Evolutionary conservation across 2,329 filamentous ascomycete species (phyloP), one percentile per base, ranked within the genome.

Genomic region (Apiospora marii): DNA sequence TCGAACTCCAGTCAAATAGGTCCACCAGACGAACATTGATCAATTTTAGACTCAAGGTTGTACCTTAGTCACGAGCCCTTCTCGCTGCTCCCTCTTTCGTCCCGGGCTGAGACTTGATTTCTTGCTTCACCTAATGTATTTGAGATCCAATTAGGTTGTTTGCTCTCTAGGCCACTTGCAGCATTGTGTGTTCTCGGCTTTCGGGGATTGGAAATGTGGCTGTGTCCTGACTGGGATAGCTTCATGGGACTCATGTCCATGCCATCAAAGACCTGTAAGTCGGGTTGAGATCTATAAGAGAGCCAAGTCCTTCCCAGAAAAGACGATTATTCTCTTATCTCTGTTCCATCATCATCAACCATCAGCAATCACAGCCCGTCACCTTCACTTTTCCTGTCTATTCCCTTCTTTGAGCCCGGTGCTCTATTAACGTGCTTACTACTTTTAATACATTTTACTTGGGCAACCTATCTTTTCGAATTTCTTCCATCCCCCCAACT

Each of bases 41-140:
- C 37, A 8, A 24, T 3, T 37, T 41, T 5, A 4, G n/a, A 14
- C n/a, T 8, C 22, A 19, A 10, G 5, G 16, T 44, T 14, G 37
- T 10, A 30, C 2, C 64, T 46, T 27, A 46, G 3, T 19, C 64
- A 27, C 27, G 12, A 24, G 14, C 64, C 41, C 37, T 46, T 8
- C n/a, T 10, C 12, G n/a, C 34, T 22, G 24, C 37, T 13, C 1
- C 8, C 22, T 37, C 61, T 27, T 4, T 41, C 64, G 30, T 10
- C n/a, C 2, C 12, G 14, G 22, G 67, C 41, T 27, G 44, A 48
- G 67, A 44, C 44, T 19, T 19, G 43, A 8, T 24, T 13, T 44
- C 12, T 8, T 68, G 67, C 41, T 48, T 68, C 67, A 68, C 41
- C 67, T 70, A 8, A 70, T 58, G 24, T 37, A 58, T 53, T 37